Base-by-base conservation (phyloP, 495 filamentous ascomycete genomes). In the Daldinia concentrica region DNA sequence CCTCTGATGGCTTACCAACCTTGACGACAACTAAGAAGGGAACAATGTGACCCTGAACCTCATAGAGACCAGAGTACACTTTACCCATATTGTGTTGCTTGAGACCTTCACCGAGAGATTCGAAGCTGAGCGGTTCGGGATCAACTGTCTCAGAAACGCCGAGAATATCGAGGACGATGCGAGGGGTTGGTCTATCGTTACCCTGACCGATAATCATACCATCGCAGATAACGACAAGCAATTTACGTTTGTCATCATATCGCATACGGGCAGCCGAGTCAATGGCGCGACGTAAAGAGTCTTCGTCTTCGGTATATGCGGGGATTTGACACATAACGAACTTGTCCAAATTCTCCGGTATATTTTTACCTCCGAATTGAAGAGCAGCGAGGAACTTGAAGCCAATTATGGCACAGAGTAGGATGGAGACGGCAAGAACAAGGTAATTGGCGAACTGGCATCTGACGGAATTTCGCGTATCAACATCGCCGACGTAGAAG, bases 81-180 rank as follows among this genome's bases (percentile, higher is more conserved):
- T 99, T 99, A 74, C 91, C 96, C 94, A 98, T 98, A 78, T 99
- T 99, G 84, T 98, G 96, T 79, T 97, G 95, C 79, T 94, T 97
- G 83, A 92, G 90, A 73, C 95, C 96, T 81, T 98, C 95, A 58
- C 95, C 95, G 50, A 99, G 85, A 77, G 92, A 95, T 78, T 99
- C 95, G 76, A 98, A 99, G 86, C 93, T 97, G 54, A 99, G 85
- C 3, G 95, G 94, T 78, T 98, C 94, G n/a, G 95, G 95, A 76
- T 99, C 95, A 3, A 97, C 90, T 15, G 89, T 91, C 68, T 98
- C 94, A 15, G 93, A 89, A 15, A 99, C 95, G 72, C 96, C 95
- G 24, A 99, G 82, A 79, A 99, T 98, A 74, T 99, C 95, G 58
- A 99, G 87, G 36, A 98, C 96, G 70, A 99, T 99, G 60, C 94